Conservation (phyloP, 352 stramenopile species). For the Pythium oligandrum region DNA sequence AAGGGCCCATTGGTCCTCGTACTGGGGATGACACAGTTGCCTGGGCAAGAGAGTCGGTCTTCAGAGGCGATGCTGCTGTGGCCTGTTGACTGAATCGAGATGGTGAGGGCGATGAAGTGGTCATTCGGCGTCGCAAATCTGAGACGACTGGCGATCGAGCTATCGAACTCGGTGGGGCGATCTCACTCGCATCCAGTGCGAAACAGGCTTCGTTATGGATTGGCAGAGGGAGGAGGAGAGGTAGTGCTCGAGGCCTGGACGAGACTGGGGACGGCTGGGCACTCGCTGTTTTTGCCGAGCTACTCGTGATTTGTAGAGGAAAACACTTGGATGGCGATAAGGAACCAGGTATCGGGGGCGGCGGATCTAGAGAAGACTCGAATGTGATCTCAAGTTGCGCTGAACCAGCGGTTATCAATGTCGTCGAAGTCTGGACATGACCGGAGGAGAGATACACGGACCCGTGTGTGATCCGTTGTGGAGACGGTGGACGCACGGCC, state of each 20-base stretch:
- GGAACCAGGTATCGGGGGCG: not conserved
- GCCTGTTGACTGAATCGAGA: not conserved
- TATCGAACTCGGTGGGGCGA: not conserved
- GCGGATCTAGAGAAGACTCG: not conserved
- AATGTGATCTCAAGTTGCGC: too few species aligned
- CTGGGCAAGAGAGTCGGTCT: not conserved
- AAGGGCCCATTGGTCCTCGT: not conserved
- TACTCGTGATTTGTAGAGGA: slow-evolving; percentile 1
- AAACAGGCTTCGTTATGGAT: too few species aligned
- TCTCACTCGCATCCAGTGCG: not conserved
- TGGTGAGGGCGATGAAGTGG: too few species aligned
- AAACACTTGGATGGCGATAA: slow-evolving; percentile 14
- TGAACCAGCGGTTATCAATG: not conserved
- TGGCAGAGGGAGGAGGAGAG: too few species aligned
- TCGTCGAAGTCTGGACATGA: slow-evolving; percentile 4
- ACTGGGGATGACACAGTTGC: not conserved
- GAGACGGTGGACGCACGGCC: slow-evolving; percentile 22
- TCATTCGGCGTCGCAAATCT: too few species aligned
- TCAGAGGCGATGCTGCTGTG: not conserved
- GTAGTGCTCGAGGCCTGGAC: too few species aligned
- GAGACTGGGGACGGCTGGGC: too few species aligned
- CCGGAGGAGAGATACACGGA: slow-evolving; percentile 21
- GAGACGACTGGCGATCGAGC: too few species aligned
- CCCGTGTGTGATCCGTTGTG: slow-evolving; percentile 25
- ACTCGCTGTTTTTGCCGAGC: too few species aligned